A percentile compares a stretch with the other conserved stretches of the same genome.
Evolutionary conservation across 2,329 filamentous ascomycete species (phyloP).

Genomic region (Trichoderma simmonsii): DNA sequence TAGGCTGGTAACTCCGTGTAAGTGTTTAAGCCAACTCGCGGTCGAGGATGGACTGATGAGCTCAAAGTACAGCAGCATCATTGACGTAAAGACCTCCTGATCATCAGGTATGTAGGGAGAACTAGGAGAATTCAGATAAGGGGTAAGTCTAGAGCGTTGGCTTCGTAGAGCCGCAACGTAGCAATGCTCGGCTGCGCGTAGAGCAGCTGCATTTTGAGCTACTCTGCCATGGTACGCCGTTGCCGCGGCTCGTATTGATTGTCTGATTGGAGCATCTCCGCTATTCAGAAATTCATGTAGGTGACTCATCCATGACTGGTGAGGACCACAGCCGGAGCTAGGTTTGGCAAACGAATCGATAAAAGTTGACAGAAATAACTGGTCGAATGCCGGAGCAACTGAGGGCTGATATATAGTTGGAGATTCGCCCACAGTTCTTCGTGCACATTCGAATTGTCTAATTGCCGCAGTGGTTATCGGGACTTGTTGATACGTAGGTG

Average conservation of each 20-base stretch:
- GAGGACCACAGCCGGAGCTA: background rate
- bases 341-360: background rate
- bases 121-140: background rate
- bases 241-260: constrained; percentile 4
- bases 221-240: background rate
- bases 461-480: background rate
- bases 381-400: background rate
- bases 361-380: background rate
- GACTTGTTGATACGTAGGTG: background rate
- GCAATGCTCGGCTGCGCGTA: background rate
- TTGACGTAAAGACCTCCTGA: background rate
- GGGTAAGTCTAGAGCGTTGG: background rate
- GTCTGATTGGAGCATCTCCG: background rate
- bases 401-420: background rate
- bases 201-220: background rate
- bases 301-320: background rate
- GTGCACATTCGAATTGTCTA: background rate
- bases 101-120: background rate
- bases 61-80: constrained; percentile 11
- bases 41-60: constrained; percentile 5
- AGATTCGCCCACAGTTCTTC: background rate
- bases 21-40: constrained; percentile 11
- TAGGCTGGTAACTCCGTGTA: background rate
- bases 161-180: background rate
- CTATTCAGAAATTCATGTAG: background rate